Evolutionary conservation across 2,329 filamentous ascomycete species (phyloP), one percentile per base, ranked within the genome.

Genomic region (Fusarium oxysporum): DNA sequence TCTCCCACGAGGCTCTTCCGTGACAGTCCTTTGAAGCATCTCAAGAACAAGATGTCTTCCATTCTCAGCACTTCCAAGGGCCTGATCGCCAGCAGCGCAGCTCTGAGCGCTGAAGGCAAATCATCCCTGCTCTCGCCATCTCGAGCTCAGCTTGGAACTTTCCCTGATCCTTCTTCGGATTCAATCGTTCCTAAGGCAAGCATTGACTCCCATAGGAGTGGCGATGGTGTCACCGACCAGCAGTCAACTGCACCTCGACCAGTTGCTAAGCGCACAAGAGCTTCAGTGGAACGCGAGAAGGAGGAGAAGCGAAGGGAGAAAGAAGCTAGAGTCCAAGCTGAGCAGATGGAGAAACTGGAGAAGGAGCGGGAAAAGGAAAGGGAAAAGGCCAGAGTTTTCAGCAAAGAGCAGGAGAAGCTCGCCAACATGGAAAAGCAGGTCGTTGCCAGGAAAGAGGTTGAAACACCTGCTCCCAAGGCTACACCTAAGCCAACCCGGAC

Each of bases 11-110:
- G 89, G 61, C 84, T 80, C 54, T 85, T 89, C 76, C 86, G 87
- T 12, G 95, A 97, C 74, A 96, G 92, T 65, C 94, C 94, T 9
- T 82, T 98, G 66, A 97, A 95, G 81, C 94, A 96, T 57, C 95
- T 96, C 33, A 98, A 97, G 84, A 94, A 93, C 78, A 97, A 95
- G 80, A 86, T 98, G 53, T 97, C 96, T 51, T 97, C 95, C 14
- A 95, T 97, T 67, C 86, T 98, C 76, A 95, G 95, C 82, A 93
- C 92, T 62, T 96, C 95, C 8, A 96, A 93, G 81, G 93, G 92
- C 19, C 89, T 98, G 54, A 92, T 98, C 71, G 94, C 92, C 23
- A 97, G 93, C 74, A 96, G 90, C 74, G 90, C 89, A 6, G 89
- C 87, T 21, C 83, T 89, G 41, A 91, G 89, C 74, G 89, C 89